Evolutionary conservation across 2,329 filamentous ascomycete species (phyloP), one percentile per base, ranked within the genome.

Genomic region (Xylariaceae sp.): DNA sequence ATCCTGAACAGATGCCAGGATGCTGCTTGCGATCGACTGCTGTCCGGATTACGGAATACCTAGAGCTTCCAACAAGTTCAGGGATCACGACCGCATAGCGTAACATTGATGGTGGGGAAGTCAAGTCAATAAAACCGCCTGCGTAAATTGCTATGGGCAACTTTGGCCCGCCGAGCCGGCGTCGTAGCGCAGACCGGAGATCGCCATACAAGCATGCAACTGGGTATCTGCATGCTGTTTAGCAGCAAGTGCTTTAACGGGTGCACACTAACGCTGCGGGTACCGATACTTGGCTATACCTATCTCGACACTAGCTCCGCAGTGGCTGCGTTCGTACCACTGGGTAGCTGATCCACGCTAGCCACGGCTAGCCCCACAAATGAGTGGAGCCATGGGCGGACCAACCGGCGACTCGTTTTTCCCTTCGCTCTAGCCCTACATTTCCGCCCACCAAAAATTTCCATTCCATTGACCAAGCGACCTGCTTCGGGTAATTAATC

Each of bases 381-480:
- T 4, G 1, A 15, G 49, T 51, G 49, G 49, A 35, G n/a, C 23
- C 49, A 23, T 10, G 13, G 9, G 37, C 9, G 37, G 37, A 41
- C 41, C 13, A 6, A 1, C 39, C 68, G 68, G 67, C 67, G 53
- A 51, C 65, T 67, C 58, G 62, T 68, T 70, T 69, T 70, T 69
- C 67, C 67, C 63, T 57, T 64, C 62, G 54, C 63, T 65, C 63
- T 67, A 71, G 61, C 68, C 68, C 68, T 71, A 71, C 66, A 67
- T 66, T 61, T 65, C 63, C 61, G 58, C 68, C 68, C 68, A 69
- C 68, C 68, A 69, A 69, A 70, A 69, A 70, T 67, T 69, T 69
- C 66, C 65, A 60, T 68, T 45, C 11, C 41, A n/a, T 41, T 64
- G 60, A 60, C 62, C 60, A 66, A 68, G 65, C 63, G 61, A 64